Evolutionary conservation across 805 yeast genomes (phyloP).

Genomic region (Saccharomycopsis selenospora): DNA sequence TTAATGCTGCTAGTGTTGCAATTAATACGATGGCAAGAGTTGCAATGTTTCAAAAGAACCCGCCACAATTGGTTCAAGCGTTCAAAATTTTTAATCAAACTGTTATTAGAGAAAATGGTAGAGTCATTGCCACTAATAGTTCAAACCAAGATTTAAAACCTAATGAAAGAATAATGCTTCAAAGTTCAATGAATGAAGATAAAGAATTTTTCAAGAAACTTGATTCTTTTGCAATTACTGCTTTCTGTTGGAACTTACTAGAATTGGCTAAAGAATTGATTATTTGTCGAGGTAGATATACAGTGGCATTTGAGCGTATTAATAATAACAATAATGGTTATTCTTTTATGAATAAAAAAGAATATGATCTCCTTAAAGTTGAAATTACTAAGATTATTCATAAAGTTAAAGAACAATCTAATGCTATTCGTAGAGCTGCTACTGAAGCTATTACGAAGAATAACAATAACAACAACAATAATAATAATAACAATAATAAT

Average conservation of each 20-base stretch:
- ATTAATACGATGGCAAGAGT: neutral
- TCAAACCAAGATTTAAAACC: neutral
- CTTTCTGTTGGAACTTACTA: constrained; percentile 1
- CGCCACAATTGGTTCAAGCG: constrained; percentile 3
- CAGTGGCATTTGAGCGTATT: neutral
- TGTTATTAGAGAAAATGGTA: constrained; percentile 4
- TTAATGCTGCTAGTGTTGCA: neutral
- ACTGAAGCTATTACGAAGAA: constrained; percentile 1
- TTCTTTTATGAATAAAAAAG: neutral
- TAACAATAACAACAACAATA: constrained; percentile 2
- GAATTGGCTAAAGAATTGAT: neutral
- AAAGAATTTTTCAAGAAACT: neutral
- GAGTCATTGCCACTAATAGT: neutral
- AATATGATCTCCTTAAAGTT: neutral
- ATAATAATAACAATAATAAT: constrained; percentile 7
- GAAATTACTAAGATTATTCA: neutral
- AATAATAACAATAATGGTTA: neutral
- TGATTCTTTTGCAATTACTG: neutral
- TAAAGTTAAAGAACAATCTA: neutral
- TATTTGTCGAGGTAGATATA: neutral
- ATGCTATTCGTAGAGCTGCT: neutral
- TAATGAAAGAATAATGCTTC: neutral
- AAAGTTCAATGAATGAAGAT: neutral
- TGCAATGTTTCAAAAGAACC: neutral
- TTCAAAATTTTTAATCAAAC: constrained; percentile 6